A percentile compares a stretch with the other conserved stretches of the same genome.
phyloP scores from a whole-genome alignment of 1,284 basidiomycete genomes.

The Abortiporus biennis region DNA sequence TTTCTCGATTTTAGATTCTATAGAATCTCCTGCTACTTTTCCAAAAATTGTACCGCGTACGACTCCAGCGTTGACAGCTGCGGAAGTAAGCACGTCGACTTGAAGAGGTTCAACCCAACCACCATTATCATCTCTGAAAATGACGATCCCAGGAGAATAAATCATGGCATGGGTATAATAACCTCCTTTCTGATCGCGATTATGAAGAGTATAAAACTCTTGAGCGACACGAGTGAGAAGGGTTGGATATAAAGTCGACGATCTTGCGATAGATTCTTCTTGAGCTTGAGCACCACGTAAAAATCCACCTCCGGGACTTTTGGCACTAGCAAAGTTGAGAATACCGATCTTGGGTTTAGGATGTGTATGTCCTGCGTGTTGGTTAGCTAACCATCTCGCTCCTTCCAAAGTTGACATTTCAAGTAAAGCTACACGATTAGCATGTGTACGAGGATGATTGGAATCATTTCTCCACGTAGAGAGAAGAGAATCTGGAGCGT shows the following conservation, averaged over 20 bases:
- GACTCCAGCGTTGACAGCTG: constrained; percentile 65
- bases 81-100: constrained; percentile 56
- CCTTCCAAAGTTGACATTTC: constrained; percentile 53
- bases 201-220: constrained; percentile 53
- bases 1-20: constrained; percentile 44
- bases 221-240: constrained; percentile 47
- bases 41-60: constrained; percentile 32
- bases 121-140: constrained; percentile 54
- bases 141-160: constrained; percentile 50
- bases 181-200: constrained; percentile 39
- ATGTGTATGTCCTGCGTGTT: constrained; percentile 8
- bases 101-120: constrained; percentile 46
- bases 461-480: constrained; percentile 30
- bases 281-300: constrained; percentile 59
- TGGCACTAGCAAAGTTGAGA: constrained; percentile 67
- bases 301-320: constrained; percentile 65
- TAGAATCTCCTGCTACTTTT: constrained; percentile 27
- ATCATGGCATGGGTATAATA: constrained; percentile 67
- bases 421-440: constrained; percentile 33
- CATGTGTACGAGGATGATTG: constrained; percentile 9
- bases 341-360: constrained; percentile 40
- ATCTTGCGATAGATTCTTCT: constrained; percentile 68
- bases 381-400: constrained; percentile 24
- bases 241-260: constrained; percentile 55
- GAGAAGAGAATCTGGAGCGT: constrained; percentile 31